Base-by-base conservation (phyloP, 768 basidiomycete genomes). In the Hemileccinum impolitum region DNA sequence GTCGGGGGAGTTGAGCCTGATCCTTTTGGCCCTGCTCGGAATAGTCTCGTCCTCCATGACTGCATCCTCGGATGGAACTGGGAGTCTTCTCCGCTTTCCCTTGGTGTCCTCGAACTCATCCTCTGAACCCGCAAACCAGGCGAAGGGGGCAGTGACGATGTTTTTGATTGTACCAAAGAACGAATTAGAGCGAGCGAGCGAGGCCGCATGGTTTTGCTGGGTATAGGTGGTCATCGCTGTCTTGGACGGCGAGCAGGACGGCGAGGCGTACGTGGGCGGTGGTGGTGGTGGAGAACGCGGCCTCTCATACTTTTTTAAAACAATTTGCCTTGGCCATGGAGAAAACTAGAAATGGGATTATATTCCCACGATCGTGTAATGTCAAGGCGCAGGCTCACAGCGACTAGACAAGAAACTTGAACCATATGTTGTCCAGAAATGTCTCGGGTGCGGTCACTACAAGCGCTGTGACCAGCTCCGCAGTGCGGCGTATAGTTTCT, bases 111-210 rank as follows among this genome's bases (percentile, higher is more conserved):
- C 74, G 39, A 74, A 69, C 54, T 78, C 77, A 61, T 78, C 78
- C 52, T 73, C 72, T 52, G 72, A 64, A 55, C 72, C 66, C 55
- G 77, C 75, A 68, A 85, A 81, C 69, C 77, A 73, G 42, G 65
- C 39, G 55, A 85, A 72, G 39, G 84, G 81, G 17, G 81, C 80
- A 28, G 82, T 77, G 53, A 86, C 83, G 62, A 85, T 70, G 69
- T 74, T 79, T 73, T 78, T 85, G 67, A 86, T 76, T 40, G 81
- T 65, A 43, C 80, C 81, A 37, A 85, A 63, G 57, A 86, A 73
- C 23, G 84, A 84, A 17, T 72, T 77, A n/a, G 75, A 74, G 55
- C 81, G 80, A 56, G 67, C 69, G 38, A 82, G 61, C 11, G 72
- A 53, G 56, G 66, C 47, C 60, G 72, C 37, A 59, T 54, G 55